Evolutionary conservation across 371 early-diverging fungal species (phyloP).

Genomic region (Saksenaea oblongispora): DNA sequence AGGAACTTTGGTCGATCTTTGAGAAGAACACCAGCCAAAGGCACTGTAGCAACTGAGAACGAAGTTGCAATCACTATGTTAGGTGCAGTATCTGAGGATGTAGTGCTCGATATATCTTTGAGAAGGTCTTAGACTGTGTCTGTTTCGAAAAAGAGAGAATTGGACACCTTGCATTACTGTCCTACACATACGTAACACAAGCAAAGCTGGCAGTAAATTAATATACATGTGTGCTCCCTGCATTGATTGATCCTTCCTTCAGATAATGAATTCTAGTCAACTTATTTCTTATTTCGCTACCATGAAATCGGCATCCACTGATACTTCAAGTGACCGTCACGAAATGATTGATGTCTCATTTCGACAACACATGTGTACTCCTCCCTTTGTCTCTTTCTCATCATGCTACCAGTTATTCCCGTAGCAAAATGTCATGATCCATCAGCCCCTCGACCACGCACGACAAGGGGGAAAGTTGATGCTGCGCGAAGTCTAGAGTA

Average conservation of each 20-base stretch:
- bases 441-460: no score
- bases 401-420: no score
- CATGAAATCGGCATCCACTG: not conserved
- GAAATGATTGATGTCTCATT: not conserved
- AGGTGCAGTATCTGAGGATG: no score
- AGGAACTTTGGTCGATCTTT: slow-evolving; percentile 3
- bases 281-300: not conserved
- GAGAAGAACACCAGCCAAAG: not conserved
- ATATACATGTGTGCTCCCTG: not conserved
- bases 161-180: not conserved
- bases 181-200: not conserved
- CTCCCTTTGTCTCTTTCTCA: not conserved
- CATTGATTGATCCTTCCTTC: not conserved
- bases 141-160: not conserved
- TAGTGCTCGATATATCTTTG: not conserved
- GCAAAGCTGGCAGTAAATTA: not conserved
- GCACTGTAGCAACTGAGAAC: not conserved
- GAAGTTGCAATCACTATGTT: no score
- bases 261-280: not conserved
- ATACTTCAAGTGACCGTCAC: no score
- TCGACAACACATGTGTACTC: not conserved
- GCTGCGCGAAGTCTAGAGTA: not conserved
- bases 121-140: not conserved
- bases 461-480: no score
- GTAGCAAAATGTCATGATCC: no score